Evolutionary conservation across 75 land plant genomes (phyloP), one percentile per base, ranked within the genome.

Genomic region (Cupressus sempervirens): DNA sequence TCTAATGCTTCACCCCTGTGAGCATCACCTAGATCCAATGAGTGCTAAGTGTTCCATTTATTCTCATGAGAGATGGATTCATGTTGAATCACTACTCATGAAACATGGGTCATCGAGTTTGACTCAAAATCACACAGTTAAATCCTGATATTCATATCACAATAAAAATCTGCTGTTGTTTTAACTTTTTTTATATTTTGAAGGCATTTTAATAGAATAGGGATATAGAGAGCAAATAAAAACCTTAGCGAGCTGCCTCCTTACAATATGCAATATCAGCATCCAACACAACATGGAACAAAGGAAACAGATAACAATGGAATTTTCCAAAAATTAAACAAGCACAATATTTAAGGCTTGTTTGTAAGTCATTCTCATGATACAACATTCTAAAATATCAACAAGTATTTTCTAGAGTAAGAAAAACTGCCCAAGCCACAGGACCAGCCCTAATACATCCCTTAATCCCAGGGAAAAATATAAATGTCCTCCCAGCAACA

Each of bases 201-300:
- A 48, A 48, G 9, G 11, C 0, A 48, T 48, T 48, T 48, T 48
- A 48, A 7, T 48, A 48, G 7, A 7, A 7, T 8, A 48, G 50
- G 9, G 50, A 48, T 48, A 7, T 9, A 48, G 50, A 48, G 50
- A 7, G 50, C 50, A 48, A 48, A 48, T 48, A 48, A 48, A 48
- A 48, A 48, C 9, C 11, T 48, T 48, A 7, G 0, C 23, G 82
- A 93, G 26, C 46, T 84, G 40, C 77, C 93, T 86, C 94, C 95
- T 83, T 97, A 91, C 80, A 96, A 84, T 45, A 32, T 32, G 30
- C 62, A 82, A 82, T 32, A 82, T 50, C 48, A 80, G 23, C 81
- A 52, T 50, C 45, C 8, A 40, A 75, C 40, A 38, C 41, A 6
- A 36, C 43, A 36, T 38, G 77, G 41, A 75, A 43, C 11, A 43